Percentiles rank a stretch among this genome's conserved stretches.
phyloP scores from a whole-genome alignment of 805 yeast genomes.

The Yarrowia osloensis region DNA sequence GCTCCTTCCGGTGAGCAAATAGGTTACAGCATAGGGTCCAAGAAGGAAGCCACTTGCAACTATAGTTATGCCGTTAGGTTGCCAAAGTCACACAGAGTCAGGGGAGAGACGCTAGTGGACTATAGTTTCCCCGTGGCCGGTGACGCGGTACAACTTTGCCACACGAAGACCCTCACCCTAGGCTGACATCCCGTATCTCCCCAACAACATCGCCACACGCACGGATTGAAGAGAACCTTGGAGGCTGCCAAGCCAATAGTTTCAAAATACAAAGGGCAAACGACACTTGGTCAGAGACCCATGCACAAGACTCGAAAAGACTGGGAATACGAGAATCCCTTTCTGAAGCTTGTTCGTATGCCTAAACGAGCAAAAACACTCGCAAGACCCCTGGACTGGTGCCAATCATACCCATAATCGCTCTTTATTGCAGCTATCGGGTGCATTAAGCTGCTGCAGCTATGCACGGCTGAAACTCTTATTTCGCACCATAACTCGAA shows the following conservation, averaged over 20 bases:
- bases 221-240: conserved; percentile 6
- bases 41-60: too few relatives aligned
- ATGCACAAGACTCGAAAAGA: background rate
- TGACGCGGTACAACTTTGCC: too few relatives aligned
- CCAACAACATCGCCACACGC: background rate
- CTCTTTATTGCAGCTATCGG: background rate
- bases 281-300: background rate
- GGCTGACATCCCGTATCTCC: too few relatives aligned
- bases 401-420: background rate
- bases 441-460: background rate
- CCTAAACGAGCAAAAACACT: background rate
- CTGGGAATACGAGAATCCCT: background rate
- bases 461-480: conserved; percentile 12
- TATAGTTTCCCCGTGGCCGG: too few relatives aligned
- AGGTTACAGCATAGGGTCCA: background rate
- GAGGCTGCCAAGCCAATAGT: conserved; percentile 29
- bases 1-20: background rate
- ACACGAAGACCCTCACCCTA: too few relatives aligned
- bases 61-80: too few relatives aligned
- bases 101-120: too few relatives aligned
- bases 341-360: background rate
- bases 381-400: background rate
- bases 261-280: background rate
- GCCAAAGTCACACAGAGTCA: too few relatives aligned
- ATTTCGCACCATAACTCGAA: background rate